A percentile compares a stretch with the other conserved stretches of the same genome.
These are phyloP conservation scores for Herpetomonas samuelpessoai DNA, from an alignment of 208 protist genomes.

Conservation along the genomic window DNA sequence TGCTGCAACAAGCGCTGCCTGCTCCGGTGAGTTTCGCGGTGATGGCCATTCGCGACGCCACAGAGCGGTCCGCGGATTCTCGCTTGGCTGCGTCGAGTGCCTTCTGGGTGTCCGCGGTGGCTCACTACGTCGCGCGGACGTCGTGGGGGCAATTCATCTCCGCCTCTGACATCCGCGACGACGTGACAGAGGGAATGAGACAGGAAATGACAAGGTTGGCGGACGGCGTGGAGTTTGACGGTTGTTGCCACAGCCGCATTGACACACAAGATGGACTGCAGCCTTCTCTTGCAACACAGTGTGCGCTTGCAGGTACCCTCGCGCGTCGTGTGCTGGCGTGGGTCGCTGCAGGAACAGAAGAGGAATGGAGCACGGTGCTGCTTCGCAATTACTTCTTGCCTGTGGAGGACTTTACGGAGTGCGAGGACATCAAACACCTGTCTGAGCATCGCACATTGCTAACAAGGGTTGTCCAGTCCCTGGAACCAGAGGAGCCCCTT, in stretches of 20 bases:
- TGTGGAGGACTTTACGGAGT: constrained; percentile 18
- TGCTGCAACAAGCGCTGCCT: constrained; percentile 44
- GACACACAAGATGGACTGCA: too few relatives aligned
- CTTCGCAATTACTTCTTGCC: constrained; percentile 34
- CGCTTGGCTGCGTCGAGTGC: constrained; percentile 16
- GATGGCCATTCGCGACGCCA: constrained; percentile 37
- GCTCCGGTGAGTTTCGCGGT: constrained; percentile 28
- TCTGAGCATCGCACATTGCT: too few relatives aligned
- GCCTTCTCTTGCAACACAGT: not conserved
- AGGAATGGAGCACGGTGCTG: constrained; percentile 5
- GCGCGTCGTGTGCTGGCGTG: not conserved
- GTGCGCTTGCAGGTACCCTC: not conserved
- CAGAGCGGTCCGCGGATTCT: constrained; percentile 10
- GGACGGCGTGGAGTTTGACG: not conserved
- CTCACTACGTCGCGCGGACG: constrained; percentile 20
- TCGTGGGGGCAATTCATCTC: too few relatives aligned
- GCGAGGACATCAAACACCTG: constrained; percentile 11
- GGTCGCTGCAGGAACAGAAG: not conserved
- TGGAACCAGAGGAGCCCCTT: too few relatives aligned
- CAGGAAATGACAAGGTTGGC: not conserved
- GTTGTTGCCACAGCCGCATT: too few relatives aligned
- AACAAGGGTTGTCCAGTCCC: too few relatives aligned
- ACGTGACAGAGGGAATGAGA: not conserved
- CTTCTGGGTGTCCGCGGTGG: constrained; percentile 68
- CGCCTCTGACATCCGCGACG: too few relatives aligned